These are phyloP conservation scores for Neurospora cerealis DNA, from an alignment of 495 filamentous ascomycete genomes.

Conservation along the genomic window DNA sequence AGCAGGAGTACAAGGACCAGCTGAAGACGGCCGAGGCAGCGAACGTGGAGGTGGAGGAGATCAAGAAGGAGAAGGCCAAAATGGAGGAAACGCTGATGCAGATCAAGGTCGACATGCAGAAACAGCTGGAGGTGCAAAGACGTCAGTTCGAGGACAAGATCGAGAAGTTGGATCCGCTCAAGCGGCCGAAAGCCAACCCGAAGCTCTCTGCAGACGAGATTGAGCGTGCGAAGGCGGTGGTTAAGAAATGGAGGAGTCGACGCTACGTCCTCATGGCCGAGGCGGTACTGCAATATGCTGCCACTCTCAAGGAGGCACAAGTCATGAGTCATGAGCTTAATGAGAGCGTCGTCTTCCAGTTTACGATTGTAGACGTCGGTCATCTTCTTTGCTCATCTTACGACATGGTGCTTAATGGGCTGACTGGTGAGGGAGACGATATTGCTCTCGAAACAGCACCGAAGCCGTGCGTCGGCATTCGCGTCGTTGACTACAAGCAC, in stretches of 20 bases:
- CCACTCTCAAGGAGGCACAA: slow-evolving; percentile 86
- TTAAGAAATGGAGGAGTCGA: slow-evolving; percentile 69
- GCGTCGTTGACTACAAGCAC: slow-evolving; percentile 87
- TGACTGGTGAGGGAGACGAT: slow-evolving; percentile 81
- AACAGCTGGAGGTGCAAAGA: slow-evolving; percentile 63
- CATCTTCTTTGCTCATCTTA: slow-evolving; percentile 88
- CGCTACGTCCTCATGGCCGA: slow-evolving; percentile 95
- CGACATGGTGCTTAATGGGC: slow-evolving; percentile 87
- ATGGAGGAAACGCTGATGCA: slow-evolving; percentile 78
- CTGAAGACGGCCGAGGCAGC: slow-evolving; percentile 68
- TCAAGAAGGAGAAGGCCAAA: slow-evolving; percentile 69
- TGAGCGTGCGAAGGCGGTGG: slow-evolving; percentile 51
- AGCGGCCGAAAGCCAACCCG: slow-evolving; percentile 42
- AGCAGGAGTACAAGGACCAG: slow-evolving; percentile 72
- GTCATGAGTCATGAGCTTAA: slow-evolving; percentile 97
- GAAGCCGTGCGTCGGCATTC: slow-evolving; percentile 85
- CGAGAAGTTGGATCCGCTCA: slow-evolving; percentile 37
- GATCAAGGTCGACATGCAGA: slow-evolving; percentile 79
- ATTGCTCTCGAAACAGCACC: slow-evolving; percentile 66
- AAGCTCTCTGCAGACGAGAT: slow-evolving; percentile 62
- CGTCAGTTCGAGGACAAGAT: slow-evolving; percentile 62
- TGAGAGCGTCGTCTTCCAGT: slow-evolving; percentile 91
- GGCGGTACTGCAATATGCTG: slow-evolving; percentile 75
- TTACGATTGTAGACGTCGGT: slow-evolving; percentile 79
- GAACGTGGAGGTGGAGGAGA: slow-evolving; percentile 71